phyloP scores from a whole-genome alignment of 371 early-diverging fungal genomes.

The Saksenaea oblongispora region DNA sequence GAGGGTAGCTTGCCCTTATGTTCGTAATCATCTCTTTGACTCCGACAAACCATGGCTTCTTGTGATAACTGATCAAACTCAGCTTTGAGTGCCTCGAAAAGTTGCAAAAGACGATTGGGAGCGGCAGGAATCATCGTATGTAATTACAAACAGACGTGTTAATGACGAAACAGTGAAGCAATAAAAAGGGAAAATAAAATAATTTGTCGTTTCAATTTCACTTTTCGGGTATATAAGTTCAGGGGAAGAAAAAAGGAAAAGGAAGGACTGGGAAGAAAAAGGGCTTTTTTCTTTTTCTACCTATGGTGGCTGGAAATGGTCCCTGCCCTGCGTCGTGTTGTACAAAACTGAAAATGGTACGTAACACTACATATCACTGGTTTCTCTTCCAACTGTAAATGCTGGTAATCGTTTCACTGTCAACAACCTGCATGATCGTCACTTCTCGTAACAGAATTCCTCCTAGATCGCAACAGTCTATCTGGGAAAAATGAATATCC shows the following conservation, averaged over 20 bases:
- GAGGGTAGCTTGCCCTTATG: conserved; percentile 80
- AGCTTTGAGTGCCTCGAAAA: conserved; percentile 74
- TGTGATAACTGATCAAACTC: conserved; percentile 79
- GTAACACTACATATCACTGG: background rate
- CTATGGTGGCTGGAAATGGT: background rate
- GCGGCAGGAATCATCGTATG: conserved; percentile 70
- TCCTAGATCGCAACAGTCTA: too few species aligned
- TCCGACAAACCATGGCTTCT: conserved; percentile 67
- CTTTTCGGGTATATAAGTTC: background rate
- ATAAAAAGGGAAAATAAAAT: background rate
- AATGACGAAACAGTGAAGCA: background rate
- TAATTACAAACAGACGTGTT: conserved; percentile 65
- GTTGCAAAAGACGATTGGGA: conserved; percentile 66
- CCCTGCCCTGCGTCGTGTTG: background rate
- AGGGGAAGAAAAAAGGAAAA: background rate
- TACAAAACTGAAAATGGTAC: background rate
- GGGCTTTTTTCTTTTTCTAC: background rate
- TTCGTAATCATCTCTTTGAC: conserved; percentile 85
- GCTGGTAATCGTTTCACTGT: too few species aligned
- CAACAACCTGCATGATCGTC: too few species aligned
- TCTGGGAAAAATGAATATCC: too few species aligned
- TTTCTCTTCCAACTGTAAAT: too few species aligned
- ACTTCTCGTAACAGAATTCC: too few species aligned
- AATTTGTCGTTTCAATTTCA: background rate
- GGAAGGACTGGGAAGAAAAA: background rate